Evolutionary conservation across 495 filamentous ascomycete genomes (phyloP), one percentile per base, ranked within the genome.

Genomic region (Daldinia vernicosa): DNA sequence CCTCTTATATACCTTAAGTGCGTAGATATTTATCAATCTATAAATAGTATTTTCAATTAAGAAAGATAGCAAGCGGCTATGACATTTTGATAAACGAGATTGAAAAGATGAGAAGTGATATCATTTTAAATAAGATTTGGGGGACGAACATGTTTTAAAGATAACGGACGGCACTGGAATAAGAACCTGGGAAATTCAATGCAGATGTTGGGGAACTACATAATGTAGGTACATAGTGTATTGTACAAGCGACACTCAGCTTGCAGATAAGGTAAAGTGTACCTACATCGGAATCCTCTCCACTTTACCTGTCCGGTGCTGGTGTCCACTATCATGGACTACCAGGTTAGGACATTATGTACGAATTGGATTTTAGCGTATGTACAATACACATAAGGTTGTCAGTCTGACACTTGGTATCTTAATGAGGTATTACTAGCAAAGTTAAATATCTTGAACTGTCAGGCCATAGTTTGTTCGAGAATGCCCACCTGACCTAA

Each of bases 71-170:
- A 6, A 22, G 45, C 14, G 11, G 12, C 39, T 27, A 63, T 33
- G 30, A 39, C 39, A 66, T 7, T 43, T 52, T 12, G 50, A 61
- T 66, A 70, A 27, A 62, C 62, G 68, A 70, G 57, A 66, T 70
- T 66, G 57, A 43, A 62, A 70, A 61, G 0, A 33, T 61, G 56
- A 66, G 57, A 66, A 62, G 45, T 61, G 68, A 66, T 65, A 66
- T 60, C 47, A 70, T 30, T 40, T 45, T 70, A 28, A 66, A 70
- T 60, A 56, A 65, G 47, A 63, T 54, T 19, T 37, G 2, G 33
- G 56, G 28, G 30, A 30, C 39, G 11, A 11, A 8, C 19, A 51
- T 22, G 39, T 37, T 39, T 2, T 12, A 35, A 30, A 35, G 50
- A 40, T 67, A 30, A 54, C 39, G 12, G 24, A 52, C 17, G 51